Base-by-base conservation (phyloP, 345 rosid genomes). In the Erysimum cheiranthoides region DNA sequence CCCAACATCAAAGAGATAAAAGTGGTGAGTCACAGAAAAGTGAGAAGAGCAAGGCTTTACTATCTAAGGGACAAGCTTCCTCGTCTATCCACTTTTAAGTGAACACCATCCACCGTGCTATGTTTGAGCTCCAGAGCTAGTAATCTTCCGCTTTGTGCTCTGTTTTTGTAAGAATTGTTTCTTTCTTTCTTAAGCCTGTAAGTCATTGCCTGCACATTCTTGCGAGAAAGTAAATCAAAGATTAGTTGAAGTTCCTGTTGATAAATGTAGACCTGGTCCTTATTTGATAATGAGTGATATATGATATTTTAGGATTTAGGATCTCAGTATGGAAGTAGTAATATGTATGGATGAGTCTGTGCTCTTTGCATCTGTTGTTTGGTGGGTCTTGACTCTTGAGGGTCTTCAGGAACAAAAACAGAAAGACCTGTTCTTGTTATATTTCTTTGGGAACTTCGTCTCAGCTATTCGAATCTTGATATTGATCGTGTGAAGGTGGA, bases 61-160 rank as follows among this genome's bases (percentile, higher is more conserved):
- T 90, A 94, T 82, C 86, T 89, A 27, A 83, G 97, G 79, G 90
- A 92, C 77, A 92, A 94, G 84, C 95, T 94, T 78, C 98, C 98
- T 70, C 86, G 97, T 87, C 73, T 94, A 21, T 91, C 97, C 69
- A 91, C 98, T 32, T 94, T 94, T 78, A 94, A 94, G 73, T 91
- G 86, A 88, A 59, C 70, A 76, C 30, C 66, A 46, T 65, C 53
- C 32, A 39, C 16, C 6, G 28, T 59, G 34, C 16, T 66, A 8
- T 66, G 73, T 49, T 59, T 11, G 35, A 66, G 67, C 67, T 66
- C 21, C 52, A 35, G 47, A 57, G 11, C 18, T 59, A 59, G 35
- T 49, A 40, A 75, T 68, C 18, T 25, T 52, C 21, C 6, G 18
- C 43, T 59, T 8, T 59, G 38, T 75, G 59, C 43, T 30, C 45